Conservation (phyloP, 176 grass and related monocot species). For the Hordeum vulgare region MorexV3_pseudomolecules_assembly NC_058520.1:561065954-561066453, state of each 20-base stretch:
- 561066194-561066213: background rate
- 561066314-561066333: conserved; percentile 49
- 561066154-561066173: background rate
- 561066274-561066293: conserved; percentile 63
- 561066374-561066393: background rate
- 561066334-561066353: background rate
- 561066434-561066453: conserved; percentile 38
- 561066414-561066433: conserved; percentile 56
- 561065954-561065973: background rate
- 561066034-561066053: conserved; percentile 11
- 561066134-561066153: background rate
- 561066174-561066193: background rate
- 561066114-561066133: background rate
- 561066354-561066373: background rate
- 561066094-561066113: conserved; percentile 11
- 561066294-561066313: conserved; percentile 53
- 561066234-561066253: conserved; percentile 62
- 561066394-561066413: conserved; percentile 39
- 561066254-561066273: conserved; percentile 72
- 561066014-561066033: conserved; percentile 20
- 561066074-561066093: conserved; percentile 28
- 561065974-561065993: conserved; percentile 5
- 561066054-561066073: conserved; percentile 24
- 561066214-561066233: conserved; percentile 60
- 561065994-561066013: background rate